Evolutionary conservation across 2,329 filamentous ascomycete species (phyloP).

Genomic region (Monosporascus sp.): DNA sequence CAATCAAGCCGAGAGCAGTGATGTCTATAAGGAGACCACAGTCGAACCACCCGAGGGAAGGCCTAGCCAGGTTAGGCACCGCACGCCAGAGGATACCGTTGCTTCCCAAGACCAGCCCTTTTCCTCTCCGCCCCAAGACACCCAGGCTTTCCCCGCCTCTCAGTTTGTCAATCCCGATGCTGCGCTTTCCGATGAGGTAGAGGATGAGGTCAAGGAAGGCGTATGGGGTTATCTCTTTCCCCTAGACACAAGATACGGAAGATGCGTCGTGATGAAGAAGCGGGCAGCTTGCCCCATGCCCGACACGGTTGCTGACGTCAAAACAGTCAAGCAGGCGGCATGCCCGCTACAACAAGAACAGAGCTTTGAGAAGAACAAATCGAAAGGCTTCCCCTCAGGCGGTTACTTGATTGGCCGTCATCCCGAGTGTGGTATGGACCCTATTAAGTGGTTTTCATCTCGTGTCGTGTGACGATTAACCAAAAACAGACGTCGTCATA

Average conservation of each 20-base stretch:
- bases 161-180: slow-evolving; percentile 73
- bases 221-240: slow-evolving; percentile 96
- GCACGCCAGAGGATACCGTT: slow-evolving; percentile 42
- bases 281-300: slow-evolving; percentile 65
- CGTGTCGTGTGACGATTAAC: slow-evolving; percentile 8
- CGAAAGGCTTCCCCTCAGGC: slow-evolving; percentile 60
- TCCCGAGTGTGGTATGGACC: slow-evolving; percentile 77
- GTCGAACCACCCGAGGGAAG: slow-evolving; percentile 62
- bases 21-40: slow-evolving; percentile 61
- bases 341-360: slow-evolving; percentile 51
- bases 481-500: slow-evolving; percentile 60
- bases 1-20: slow-evolving; percentile 50
- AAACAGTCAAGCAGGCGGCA: slow-evolving; percentile 35
- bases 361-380: slow-evolving; percentile 58
- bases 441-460: not conserved
- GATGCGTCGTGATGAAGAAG: slow-evolving; percentile 67
- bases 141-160: slow-evolving; percentile 53
- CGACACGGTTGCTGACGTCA: slow-evolving; percentile 35
- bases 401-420: slow-evolving; percentile 92
- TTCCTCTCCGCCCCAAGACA: slow-evolving; percentile 61
- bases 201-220: slow-evolving; percentile 77
- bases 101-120: slow-evolving; percentile 41
- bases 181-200: slow-evolving; percentile 72
- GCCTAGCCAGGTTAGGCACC: slow-evolving; percentile 50
- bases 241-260: slow-evolving; percentile 65